Evolutionary conservation across 441 rosid species (phyloP), one percentile per base, ranked within the genome.

Genomic region (Rhodomyrtus psidioides): DNA sequence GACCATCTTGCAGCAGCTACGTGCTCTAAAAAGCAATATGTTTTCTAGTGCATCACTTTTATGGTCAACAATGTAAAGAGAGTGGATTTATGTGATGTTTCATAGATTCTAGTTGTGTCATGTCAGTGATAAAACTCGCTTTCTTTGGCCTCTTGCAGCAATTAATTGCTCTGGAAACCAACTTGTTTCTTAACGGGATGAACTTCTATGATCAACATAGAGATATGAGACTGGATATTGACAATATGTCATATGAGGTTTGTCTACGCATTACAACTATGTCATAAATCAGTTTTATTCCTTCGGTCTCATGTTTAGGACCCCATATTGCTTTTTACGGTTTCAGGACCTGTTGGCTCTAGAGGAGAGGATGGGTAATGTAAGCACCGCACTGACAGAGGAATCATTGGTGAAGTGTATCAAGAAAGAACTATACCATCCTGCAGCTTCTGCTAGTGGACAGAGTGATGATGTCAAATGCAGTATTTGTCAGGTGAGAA

Each of bases 201-300:
- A 93, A 92, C 89, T 91, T 94, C 86, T 91, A 92, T 87, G 99
- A 97, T 88, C 99, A 91, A 89, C 98, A 97, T 87, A 93, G 98
- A 87, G 99, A 95, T 59, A 92, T 97, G 99, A 95, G 99, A 90
- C 93, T 96, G 88, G 99, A 97, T 91, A 96, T 97, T 85, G 99
- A 97, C 88, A 88, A 94, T 91, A 96, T 96, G 99, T 95, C 99
- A 81, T 97, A 97, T 83, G 99, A 97, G 99, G 99, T 95, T 55
- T 86, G 94, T 87, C 86, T 24, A 51, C 6, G 27, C 54, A 27
- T 57, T 7, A 30, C 81, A n/a, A 54, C 57, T 39, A 75, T 85
- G 55, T 55, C 59, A 53, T 62, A 30, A 57, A 51, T 27, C 19
- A 28, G 42, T 86, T 46, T 46, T 42, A 82, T n/a, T n/a, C 51